Conservation (phyloP, 345 rosid genomes). For the Arabidopsis suecica region DNA sequence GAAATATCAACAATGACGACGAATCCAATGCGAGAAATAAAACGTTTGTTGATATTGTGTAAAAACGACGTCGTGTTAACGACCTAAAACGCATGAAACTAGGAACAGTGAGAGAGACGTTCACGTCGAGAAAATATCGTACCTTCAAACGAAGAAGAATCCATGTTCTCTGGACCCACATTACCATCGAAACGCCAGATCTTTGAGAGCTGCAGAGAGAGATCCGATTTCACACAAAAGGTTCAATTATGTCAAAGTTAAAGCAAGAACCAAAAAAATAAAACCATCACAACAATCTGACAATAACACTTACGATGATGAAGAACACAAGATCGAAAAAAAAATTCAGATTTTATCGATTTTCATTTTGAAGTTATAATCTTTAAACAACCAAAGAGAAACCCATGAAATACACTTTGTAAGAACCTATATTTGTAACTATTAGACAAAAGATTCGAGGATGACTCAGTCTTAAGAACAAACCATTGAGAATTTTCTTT, state of each 20-base stretch:
- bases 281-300: constrained; percentile 2
- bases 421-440: no score
- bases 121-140: constrained; percentile 38
- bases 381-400: constrained; percentile 10
- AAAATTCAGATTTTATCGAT: constrained; percentile 1
- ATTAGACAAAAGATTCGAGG: constrained; percentile 41
- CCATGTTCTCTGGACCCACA: constrained; percentile 53
- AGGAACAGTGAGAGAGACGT: neutral
- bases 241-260: neutral
- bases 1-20: constrained; percentile 12
- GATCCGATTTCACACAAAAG: constrained; percentile 15
- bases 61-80: constrained; percentile 29
- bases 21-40: constrained; percentile 7
- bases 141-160: constrained; percentile 52
- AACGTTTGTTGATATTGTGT: neutral
- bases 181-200: constrained; percentile 51
- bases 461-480: constrained; percentile 42
- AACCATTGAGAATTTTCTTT: constrained; percentile 16
- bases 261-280: neutral
- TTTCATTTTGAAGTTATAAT: neutral
- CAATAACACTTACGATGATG: neutral
- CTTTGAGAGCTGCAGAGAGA: constrained; percentile 39
- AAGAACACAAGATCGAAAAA: constrained; percentile 11
- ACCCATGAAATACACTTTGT: constrained; percentile 19
- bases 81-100: constrained; percentile 38